Conservation (phyloP, 31 red algal species). For the Endocladia muricata region DNA sequence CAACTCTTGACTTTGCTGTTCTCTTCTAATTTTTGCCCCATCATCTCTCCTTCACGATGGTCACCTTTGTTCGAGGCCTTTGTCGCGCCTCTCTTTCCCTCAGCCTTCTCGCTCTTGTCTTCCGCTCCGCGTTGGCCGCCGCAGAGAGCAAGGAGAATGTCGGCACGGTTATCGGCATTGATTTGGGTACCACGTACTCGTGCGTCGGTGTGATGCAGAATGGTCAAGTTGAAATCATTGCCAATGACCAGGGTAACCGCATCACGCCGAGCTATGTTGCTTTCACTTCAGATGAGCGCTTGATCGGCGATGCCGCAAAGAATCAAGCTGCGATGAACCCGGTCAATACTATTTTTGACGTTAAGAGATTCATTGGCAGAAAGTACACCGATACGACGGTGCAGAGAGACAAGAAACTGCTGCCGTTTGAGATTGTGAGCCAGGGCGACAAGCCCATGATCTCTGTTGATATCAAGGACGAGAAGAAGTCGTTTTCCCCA, state of each 20-base stretch:
- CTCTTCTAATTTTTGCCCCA: no score
- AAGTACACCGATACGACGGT: slow-evolving; percentile 89
- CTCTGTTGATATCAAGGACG: slow-evolving; percentile 68
- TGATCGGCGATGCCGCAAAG: slow-evolving; percentile 97
- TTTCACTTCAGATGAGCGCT: slow-evolving; percentile 89
- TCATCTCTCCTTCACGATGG: no score
- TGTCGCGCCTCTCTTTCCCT: slow-evolving; percentile 1
- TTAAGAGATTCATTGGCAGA: slow-evolving; percentile 96
- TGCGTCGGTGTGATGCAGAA: slow-evolving; percentile 98
- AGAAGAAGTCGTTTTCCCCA: slow-evolving; percentile 83
- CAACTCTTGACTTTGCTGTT: no score
- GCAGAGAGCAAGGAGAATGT: slow-evolving; percentile 58
- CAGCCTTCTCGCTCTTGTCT: neutral
- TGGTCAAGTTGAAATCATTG: slow-evolving; percentile 93
- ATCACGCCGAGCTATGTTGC: slow-evolving; percentile 99
- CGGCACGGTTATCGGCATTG: slow-evolving; percentile 97
- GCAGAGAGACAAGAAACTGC: slow-evolving; percentile 92
- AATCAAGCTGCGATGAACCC: slow-evolving; percentile 97
- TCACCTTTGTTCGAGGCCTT: no score
- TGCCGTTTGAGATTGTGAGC: slow-evolving; percentile 89
- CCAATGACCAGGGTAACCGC: slow-evolving; percentile 94
- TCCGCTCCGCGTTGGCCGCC: neutral
- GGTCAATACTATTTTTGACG: slow-evolving; percentile 90
- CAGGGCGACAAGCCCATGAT: slow-evolving; percentile 96
- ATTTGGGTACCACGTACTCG: slow-evolving; percentile 98